Conservation (phyloP, 345 rosid genomes). For the Nephelium lappaceum region DNA sequence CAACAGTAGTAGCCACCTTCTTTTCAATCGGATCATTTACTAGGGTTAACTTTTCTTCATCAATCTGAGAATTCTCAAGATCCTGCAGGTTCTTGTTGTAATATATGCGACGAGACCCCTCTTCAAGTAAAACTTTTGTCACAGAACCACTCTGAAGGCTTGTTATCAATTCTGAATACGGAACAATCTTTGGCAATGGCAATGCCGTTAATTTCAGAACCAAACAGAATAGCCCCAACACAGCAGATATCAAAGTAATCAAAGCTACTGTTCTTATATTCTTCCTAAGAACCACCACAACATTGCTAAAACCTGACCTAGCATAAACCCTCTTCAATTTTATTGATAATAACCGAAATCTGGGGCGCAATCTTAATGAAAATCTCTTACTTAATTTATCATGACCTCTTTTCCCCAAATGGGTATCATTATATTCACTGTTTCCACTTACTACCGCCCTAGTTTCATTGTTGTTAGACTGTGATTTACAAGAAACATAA, state of each 20-base stretch:
- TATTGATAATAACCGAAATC: slow-evolving; percentile 57
- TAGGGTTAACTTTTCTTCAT: slow-evolving; percentile 36
- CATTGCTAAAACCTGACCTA: slow-evolving; percentile 52
- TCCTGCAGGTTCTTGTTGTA: slow-evolving; percentile 43
- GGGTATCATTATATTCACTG: slow-evolving; percentile 39
- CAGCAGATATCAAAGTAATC: slow-evolving; percentile 48
- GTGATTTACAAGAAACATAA: slow-evolving; percentile 36
- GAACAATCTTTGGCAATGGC: slow-evolving; percentile 73
- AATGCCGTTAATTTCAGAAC: slow-evolving; percentile 69
- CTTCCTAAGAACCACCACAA: slow-evolving; percentile 52
- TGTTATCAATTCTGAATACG: slow-evolving; percentile 76
- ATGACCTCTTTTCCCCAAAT: slow-evolving; percentile 30
- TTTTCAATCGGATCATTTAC: slow-evolving; percentile 26
- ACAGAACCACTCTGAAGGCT: slow-evolving; percentile 75
- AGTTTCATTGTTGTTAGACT: slow-evolving; percentile 42
- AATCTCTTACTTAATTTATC: slow-evolving; percentile 45
- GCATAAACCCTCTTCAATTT: slow-evolving; percentile 55
- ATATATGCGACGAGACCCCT: slow-evolving; percentile 91
- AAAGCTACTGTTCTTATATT: slow-evolving; percentile 57
- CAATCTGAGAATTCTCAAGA: slow-evolving; percentile 31
- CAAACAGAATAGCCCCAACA: slow-evolving; percentile 65
- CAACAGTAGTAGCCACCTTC: slow-evolving; percentile 29
- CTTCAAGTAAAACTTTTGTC: slow-evolving; percentile 77
- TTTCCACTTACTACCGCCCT: slow-evolving; percentile 37
- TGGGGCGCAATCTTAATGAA: slow-evolving; percentile 66